Evolutionary conservation across 2,329 filamentous ascomycete species (phyloP), one percentile per base, ranked within the genome.

Genomic region (Fusarium bulbicola): DNA sequence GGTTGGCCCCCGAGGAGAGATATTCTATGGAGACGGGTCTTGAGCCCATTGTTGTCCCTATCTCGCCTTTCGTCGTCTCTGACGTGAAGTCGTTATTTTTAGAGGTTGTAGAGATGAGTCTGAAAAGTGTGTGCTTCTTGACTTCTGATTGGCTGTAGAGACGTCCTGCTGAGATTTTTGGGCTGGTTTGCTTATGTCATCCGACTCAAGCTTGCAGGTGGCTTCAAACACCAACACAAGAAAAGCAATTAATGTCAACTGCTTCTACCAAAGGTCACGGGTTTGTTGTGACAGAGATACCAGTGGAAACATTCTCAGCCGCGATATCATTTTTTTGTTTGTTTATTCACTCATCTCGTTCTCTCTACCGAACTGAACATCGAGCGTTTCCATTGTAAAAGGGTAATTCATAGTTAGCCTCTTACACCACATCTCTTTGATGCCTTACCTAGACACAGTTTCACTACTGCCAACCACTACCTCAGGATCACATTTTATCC

Each of bases 1-100:
- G 89, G 82, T 98, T 99, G 52, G 94, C 95, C 68, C 96, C 96
- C 71, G 92, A 91, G 52, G 94, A 92, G 74, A 96, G 81, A 74
- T 91, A 90, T 70, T 86, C 83, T 72, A 84, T 79, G 34, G 81
- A 81, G 34, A 86, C 77, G 45, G 74, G 74, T 42, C 74, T 72
- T 50, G 67, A 36, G n/a, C 59, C 66, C 65, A 69, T 66, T 63
- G 75, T 74, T 80, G 82, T 82, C 42, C 71, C 76, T 50, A 68
- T 63, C 62, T 62, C 60, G 26, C 39, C 62, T 66, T 63, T 56
- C 47, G 53, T 53, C 52, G 52, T 50, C 54, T 60, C 47, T 60
- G 26, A 21, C 37, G 46, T 52, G 45, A n/a, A 49, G 63, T 56
- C 49, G 64, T 68, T 67, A 62, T 45, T 62, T 56, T 62, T 65